phyloP scores from a whole-genome alignment of 2,329 filamentous ascomycete species.

The Calonectria hawksworthii region DNA sequence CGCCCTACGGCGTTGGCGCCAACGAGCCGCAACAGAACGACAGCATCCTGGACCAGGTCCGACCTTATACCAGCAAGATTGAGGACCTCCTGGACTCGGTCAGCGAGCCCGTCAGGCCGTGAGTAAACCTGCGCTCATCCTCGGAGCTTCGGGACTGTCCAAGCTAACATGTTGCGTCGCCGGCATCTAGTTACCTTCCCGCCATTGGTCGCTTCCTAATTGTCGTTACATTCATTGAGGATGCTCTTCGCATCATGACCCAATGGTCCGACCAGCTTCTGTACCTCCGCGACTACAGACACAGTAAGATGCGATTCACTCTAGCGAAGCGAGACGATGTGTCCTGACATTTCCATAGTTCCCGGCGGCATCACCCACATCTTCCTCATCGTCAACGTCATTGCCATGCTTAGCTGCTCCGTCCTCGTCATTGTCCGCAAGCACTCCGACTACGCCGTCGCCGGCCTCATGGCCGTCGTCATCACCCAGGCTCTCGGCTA shows the following conservation, averaged over 20 bases:
- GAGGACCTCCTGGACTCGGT: constrained; percentile 91
- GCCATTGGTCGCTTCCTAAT: constrained; percentile 97
- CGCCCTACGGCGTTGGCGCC: constrained; percentile 75
- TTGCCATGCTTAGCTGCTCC: constrained; percentile 89
- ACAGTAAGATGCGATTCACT: constrained; percentile 76
- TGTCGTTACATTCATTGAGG: constrained; percentile 97
- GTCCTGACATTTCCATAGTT: constrained; percentile 68
- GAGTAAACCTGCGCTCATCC: constrained; percentile 44
- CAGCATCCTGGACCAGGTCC: constrained; percentile 81
- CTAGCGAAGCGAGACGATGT: neutral
- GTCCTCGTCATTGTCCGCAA: constrained; percentile 90
- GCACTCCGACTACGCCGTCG: constrained; percentile 93
- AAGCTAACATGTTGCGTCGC: constrained; percentile 35
- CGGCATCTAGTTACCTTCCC: constrained; percentile 81
- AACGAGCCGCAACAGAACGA: constrained; percentile 73
- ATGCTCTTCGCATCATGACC: constrained; percentile 94
- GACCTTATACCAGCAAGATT: constrained; percentile 97
- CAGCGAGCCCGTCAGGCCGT: constrained; percentile 96
- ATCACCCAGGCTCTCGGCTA: constrained; percentile 95
- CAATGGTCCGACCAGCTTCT: constrained; percentile 97
- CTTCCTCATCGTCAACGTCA: constrained; percentile 91
- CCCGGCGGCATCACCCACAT: constrained; percentile 89
- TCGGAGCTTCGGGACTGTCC: neutral
- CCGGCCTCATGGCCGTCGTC: constrained; percentile 90
- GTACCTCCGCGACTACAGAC: constrained; percentile 92